These are phyloP conservation scores for Galerina marginata DNA, from an alignment of 768 basidiomycete genomes.

Conservation along the genomic window DNA sequence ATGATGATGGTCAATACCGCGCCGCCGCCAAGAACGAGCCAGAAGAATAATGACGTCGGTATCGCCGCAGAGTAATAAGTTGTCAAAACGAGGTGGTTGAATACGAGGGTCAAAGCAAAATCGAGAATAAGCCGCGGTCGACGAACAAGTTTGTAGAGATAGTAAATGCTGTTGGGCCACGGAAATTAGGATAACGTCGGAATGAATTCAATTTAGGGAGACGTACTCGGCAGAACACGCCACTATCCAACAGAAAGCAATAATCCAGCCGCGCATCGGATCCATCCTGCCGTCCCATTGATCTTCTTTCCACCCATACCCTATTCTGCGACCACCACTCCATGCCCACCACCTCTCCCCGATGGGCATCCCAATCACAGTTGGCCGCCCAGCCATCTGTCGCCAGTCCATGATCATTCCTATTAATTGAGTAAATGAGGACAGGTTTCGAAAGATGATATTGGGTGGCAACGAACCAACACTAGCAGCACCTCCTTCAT, in stretches of 20 bases:
- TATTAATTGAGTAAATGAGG: conserved; percentile 25
- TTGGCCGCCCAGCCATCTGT: conserved; percentile 88
- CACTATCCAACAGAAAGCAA: conserved; percentile 84
- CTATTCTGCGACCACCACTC: conserved; percentile 81
- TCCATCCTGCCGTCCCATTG: conserved; percentile 76
- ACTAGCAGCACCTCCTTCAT: conserved; percentile 82
- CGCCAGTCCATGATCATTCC: conserved; percentile 98
- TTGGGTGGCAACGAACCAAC: conserved; percentile 55
- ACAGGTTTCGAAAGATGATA: background rate
- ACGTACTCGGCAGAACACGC: conserved; percentile 89
- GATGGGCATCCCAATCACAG: conserved; percentile 68
- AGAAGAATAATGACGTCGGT: conserved; percentile 93
- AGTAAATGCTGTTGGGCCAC: conserved; percentile 58
- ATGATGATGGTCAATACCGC: conserved; percentile 76
- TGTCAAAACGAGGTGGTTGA: conserved; percentile 92
- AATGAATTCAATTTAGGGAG: background rate
- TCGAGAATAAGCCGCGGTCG: conserved; percentile 95
- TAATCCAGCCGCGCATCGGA: conserved; percentile 86
- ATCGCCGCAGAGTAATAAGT: conserved; percentile 86
- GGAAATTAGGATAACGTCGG: conserved; percentile 7
- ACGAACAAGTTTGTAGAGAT: conserved; percentile 85
- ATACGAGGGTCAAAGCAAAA: conserved; percentile 87
- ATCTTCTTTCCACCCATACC: conserved; percentile 56
- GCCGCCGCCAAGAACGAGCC: conserved; percentile 77
- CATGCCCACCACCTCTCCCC: conserved; percentile 80